Percentiles rank a stretch among this genome's conserved stretches.
phyloP scores from a whole-genome alignment of 2,329 filamentous ascomycete genomes.

The Pseudogymnoascus sp. region DNA sequence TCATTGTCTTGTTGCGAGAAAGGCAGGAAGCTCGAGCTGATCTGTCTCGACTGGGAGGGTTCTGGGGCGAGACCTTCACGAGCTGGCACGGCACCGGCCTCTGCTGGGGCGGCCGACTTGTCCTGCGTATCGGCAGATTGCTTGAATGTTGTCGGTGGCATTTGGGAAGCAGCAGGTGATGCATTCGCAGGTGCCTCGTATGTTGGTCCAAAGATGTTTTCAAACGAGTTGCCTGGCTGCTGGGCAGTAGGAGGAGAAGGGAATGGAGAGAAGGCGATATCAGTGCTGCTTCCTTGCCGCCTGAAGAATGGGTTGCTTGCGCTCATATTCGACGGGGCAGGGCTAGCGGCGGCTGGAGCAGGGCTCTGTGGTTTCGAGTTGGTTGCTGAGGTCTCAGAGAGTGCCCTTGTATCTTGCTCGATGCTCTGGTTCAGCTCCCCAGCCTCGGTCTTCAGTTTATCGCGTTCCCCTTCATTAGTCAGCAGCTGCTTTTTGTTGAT shows the following conservation, averaged over 20 bases:
- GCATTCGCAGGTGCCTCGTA: constrained; percentile 41
- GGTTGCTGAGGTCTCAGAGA: constrained; percentile 38
- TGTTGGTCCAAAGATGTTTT: constrained; percentile 75
- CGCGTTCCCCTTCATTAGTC: constrained; percentile 80
- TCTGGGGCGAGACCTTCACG: constrained; percentile 42
- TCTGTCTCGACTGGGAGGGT: constrained; percentile 66
- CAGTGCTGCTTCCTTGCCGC: constrained; percentile 46
- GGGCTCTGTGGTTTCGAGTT: constrained; percentile 20
- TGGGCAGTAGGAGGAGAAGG: constrained; percentile 25
- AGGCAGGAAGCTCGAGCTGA: constrained; percentile 68
- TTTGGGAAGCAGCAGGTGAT: constrained; percentile 30
- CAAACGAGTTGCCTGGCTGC: constrained; percentile 63
- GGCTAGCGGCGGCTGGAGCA: constrained; percentile 53
- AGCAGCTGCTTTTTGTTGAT: constrained; percentile 98
- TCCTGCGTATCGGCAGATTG: constrained; percentile 29
- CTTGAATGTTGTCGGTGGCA: constrained; percentile 53
- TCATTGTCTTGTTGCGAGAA: constrained; percentile 56
- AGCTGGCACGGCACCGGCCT: constrained; percentile 33
- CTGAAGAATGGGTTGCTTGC: constrained; percentile 95
- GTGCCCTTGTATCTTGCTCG: constrained; percentile 49
- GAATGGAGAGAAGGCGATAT: constrained; percentile 43
- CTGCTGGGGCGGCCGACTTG: constrained; percentile 22
- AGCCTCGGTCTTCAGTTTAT: constrained; percentile 76
- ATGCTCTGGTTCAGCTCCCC: constrained; percentile 58
- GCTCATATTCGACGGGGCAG: constrained; percentile 59